Conservation (phyloP, 225 moss, liverwort and hornwort genomes). For the Anthoceros angustus region DNA sequence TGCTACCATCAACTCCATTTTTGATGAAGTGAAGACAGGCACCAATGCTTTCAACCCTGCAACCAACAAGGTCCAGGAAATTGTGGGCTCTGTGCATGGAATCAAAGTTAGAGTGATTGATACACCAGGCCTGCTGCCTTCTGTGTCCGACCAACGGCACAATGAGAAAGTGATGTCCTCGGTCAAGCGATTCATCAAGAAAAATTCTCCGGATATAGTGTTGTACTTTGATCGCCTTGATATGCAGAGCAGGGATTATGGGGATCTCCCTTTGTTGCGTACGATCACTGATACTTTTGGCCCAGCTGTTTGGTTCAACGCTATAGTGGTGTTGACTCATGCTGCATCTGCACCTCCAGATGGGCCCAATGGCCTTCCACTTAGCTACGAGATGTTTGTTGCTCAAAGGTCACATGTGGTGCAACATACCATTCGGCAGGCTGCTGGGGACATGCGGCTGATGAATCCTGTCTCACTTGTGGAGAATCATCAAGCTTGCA, state of each 20-base stretch:
- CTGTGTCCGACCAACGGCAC: slow-evolving; percentile 33
- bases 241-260: slow-evolving; percentile 47
- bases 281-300: slow-evolving; percentile 53
- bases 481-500: slow-evolving; percentile 45
- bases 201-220: slow-evolving; percentile 42
- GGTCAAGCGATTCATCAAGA: slow-evolving; percentile 35
- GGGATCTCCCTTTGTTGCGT: slow-evolving; percentile 38
- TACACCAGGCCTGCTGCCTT: slow-evolving; percentile 44
- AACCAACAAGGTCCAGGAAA: slow-evolving; percentile 70
- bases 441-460: slow-evolving; percentile 48
- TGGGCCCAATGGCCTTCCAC: slow-evolving; percentile 44
- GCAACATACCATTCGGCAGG: slow-evolving; percentile 50
- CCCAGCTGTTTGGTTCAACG: slow-evolving; percentile 53
- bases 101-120: slow-evolving; percentile 62
- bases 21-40: slow-evolving; percentile 59
- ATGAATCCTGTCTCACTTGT: slow-evolving; percentile 60
- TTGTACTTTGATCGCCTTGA: slow-evolving; percentile 52
- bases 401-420: slow-evolving; percentile 46
- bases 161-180: slow-evolving; percentile 40
- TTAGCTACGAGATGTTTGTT: slow-evolving; percentile 51
- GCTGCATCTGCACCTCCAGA: slow-evolving; percentile 55
- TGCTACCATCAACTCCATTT: slow-evolving; percentile 91
- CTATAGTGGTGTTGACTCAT: slow-evolving; percentile 49
- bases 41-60: slow-evolving; percentile 74
- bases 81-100: slow-evolving; percentile 73